These are phyloP conservation scores for Aspergillus candidus DNA, from an alignment of 2,329 filamentous ascomycete species.

Conservation along the genomic window DNA sequence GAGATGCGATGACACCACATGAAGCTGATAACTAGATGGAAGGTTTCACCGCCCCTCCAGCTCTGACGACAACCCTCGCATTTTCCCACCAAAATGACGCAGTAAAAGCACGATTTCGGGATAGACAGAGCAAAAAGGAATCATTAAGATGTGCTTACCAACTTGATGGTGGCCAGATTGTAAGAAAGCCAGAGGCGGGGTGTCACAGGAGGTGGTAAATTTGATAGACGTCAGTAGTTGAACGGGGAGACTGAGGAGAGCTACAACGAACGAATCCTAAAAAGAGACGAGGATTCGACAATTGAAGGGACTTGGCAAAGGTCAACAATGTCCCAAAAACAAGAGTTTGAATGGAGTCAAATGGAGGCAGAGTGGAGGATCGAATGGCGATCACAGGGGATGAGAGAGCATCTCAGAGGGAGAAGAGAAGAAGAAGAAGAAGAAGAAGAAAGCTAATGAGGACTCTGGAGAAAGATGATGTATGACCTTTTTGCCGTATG, in stretches of 20 bases:
- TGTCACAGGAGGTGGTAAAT: no score
- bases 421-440: constrained; percentile 7
- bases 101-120: no score
- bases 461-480: constrained; percentile 22
- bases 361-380: constrained; percentile 1
- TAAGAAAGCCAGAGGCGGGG: no score
- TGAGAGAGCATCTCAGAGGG: not conserved
- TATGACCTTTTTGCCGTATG: constrained; percentile 19
- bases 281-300: no score
- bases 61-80: constrained; percentile 1
- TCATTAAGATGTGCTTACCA: no score
- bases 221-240: no score
- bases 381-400: not conserved
- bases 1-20: constrained; percentile 1
- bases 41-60: constrained; percentile 2
- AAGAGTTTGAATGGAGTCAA: not conserved
- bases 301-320: no score
- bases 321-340: no score
- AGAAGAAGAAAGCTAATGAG: not conserved
- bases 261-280: no score
- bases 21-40: constrained; percentile 5
- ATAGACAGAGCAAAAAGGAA: no score
- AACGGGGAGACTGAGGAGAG: no score
- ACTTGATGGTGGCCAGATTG: no score
- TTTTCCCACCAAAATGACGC: not conserved